Percentiles rank a stretch among this genome's conserved stretches.
phyloP scores from a whole-genome alignment of 495 filamentous ascomycete species.

The Sordaria brevicollis region DNA sequence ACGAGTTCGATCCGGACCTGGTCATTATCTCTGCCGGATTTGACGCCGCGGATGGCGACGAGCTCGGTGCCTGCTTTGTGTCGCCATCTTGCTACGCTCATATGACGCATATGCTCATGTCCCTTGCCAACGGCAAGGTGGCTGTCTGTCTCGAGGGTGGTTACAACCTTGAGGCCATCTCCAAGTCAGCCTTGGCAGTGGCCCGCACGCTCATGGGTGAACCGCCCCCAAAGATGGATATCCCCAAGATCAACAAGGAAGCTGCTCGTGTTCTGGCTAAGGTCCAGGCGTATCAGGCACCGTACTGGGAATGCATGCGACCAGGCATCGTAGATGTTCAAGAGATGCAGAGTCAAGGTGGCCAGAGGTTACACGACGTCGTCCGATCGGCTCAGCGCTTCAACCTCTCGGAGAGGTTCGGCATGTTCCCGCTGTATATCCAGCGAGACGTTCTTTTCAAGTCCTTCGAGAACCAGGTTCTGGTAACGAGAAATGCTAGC shows the following conservation, averaged over 20 bases:
- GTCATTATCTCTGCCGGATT: constrained; percentile 96
- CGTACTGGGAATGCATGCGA: constrained; percentile 53
- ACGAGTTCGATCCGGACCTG: constrained; percentile 87
- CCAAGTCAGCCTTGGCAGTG: constrained; percentile 82
- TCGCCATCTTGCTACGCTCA: constrained; percentile 87
- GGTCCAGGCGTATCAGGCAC: constrained; percentile 42
- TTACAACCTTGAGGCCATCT: constrained; percentile 89
- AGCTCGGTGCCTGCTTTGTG: constrained; percentile 84
- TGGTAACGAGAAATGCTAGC: constrained; percentile 52
- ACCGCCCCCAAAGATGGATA: constrained; percentile 60
- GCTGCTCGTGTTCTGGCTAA: constrained; percentile 39
- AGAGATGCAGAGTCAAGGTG: constrained; percentile 24
- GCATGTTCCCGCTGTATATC: constrained; percentile 67
- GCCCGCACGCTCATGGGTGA: constrained; percentile 91
- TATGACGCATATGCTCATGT: constrained; percentile 99
- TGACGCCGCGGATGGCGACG: constrained; percentile 88
- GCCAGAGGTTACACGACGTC: constrained; percentile 47
- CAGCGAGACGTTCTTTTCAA: constrained; percentile 57
- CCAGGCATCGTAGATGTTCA: constrained; percentile 36
- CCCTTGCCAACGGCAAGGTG: constrained; percentile 81
- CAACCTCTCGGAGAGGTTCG: constrained; percentile 54
- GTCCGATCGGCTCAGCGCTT: constrained; percentile 64
- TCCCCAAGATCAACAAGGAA: constrained; percentile 38
- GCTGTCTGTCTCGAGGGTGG: constrained; percentile 91
- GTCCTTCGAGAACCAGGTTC: constrained; percentile 79